These are phyloP conservation scores for Stereocaulon alpinum DNA, from an alignment of 495 filamentous ascomycete species.

Conservation along the genomic window DNA sequence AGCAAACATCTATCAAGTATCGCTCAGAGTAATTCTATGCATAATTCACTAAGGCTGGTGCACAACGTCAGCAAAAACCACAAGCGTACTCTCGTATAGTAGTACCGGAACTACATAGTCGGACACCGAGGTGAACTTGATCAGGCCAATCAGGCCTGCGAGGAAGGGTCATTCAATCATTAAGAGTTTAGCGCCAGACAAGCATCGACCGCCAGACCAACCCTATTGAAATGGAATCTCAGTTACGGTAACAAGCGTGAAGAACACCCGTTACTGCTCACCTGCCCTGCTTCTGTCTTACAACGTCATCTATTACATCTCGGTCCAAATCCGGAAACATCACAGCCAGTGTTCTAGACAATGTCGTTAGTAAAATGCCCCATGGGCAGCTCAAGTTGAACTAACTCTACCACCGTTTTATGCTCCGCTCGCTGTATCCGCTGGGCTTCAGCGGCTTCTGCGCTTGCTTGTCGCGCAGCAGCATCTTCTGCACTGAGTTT, in stretches of 20 bases:
- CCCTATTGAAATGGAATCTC: conserved; percentile 39
- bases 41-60: no score
- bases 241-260: background rate
- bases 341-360: conserved; percentile 58
- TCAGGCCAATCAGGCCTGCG: background rate
- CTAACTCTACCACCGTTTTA: conserved; percentile 70
- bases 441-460: conserved; percentile 81
- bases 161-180: background rate
- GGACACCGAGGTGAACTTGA: no score
- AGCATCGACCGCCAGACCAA: conserved; percentile 83
- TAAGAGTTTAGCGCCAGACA: conserved; percentile 67
- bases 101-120: background rate
- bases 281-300: conserved; percentile 84
- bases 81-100: background rate
- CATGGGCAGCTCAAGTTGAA: background rate
- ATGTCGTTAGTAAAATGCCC: background rate
- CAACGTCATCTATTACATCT: conserved; percentile 89
- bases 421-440: conserved; percentile 80
- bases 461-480: conserved; percentile 86
- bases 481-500: conserved; percentile 68
- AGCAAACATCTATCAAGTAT: no score
- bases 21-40: no score
- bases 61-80: background rate
- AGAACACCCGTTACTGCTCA: conserved; percentile 34
- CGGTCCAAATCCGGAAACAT: conserved; percentile 91